Base-by-base conservation (phyloP, 2,329 filamentous ascomycete species). In the Aspergillus neotritici region DNA sequence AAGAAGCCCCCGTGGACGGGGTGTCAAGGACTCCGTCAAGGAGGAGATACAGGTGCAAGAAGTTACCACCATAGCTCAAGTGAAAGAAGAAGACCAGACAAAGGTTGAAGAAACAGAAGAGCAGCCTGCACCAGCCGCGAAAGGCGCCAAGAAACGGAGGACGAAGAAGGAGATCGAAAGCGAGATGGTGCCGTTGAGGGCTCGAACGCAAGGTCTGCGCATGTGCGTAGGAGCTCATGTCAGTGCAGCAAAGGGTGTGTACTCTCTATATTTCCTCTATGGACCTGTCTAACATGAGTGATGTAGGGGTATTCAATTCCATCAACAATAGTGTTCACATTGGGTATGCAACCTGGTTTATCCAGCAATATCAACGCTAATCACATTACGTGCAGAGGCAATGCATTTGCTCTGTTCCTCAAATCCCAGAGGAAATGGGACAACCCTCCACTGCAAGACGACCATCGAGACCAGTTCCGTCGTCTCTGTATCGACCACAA, bases 361-460 rank as follows among this genome's bases (percentile, higher is more conserved):
- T 7, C 4, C 6, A 14, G 4, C 1, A 7, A 14, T 31, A 7
- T 9, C 8, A 14, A 37, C 16, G 3, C 14, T 47, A 28, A 42
- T 14, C 29, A 35, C n/a, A 43, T 40, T 7, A 11, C 13, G 6
- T 59, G 50, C 38, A 76, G 90, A 41, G 90, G 86, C 50, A 98
- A 97, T 63, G 82, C 90, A 8, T 94, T 97, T 56, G 93, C 93
- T 4, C 75, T 97, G 14, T 98, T 98, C 70, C 77, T 98, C 55
- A 97, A 97, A 64, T 94, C 87, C 0, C 93, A 98, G 66, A 83
- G 90, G 43, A 97, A 95, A 72, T 98, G 93, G 93, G 76, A 79
- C 21, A 94, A 85, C 57, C 87, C 90, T 7, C 79, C 86, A 1
- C 75, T 98, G 4, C 75, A 84, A 17, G 67, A 80, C 31, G 81